Base-by-base conservation (phyloP, 768 basidiomycete species). In the Boletus sp. region DNA sequence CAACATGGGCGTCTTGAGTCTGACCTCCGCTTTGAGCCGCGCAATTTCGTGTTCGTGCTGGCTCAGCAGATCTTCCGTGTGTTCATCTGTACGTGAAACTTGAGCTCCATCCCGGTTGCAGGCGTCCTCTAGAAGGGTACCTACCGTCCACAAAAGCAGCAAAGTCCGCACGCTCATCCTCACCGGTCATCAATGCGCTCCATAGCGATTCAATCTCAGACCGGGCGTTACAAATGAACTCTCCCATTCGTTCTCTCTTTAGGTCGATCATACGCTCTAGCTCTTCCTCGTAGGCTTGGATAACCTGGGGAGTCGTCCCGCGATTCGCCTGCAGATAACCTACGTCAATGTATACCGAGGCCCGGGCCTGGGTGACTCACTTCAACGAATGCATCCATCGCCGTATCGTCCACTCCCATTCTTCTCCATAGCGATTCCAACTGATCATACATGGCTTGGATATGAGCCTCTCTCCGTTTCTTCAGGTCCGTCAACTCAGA, bases 371-470 rank as follows among this genome's bases (percentile, higher is more conserved):
- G 19, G n/a, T 14, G 14, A 56, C 68, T 56, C 15, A 77, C 78
- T 55, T 98, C 93, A 0, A 98, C 88, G 64, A 99, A 99, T n/a
- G 79, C 83, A 62, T 98, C 93, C 83, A 94, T 93, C 42, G 87
- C 87, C 1, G 70, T 72, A 45, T 94, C 90, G 1, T 79, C 69
- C 5, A 96, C 84, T 14, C 92, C 94, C 54, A 98, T 78, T 52
- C 94, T 75, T 54, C 79, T 80, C 96, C 96, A 99, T 4, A 98
- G 79, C 0, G 84, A 84, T 67, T 96, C 95, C 1, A 99, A 79
- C 58, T 93, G 85, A 69, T 98, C 93, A 65, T 94, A 99, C 78
- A 98, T 87, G 0, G 85, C 80, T 68, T 99, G 96, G 30, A 99
- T 98, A 59, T 87, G 84, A 1, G 81, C 73, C 64, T 96, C 93